phyloP scores from a whole-genome alignment of 352 stramenopile species.

The Peronospora destructor region DNA sequence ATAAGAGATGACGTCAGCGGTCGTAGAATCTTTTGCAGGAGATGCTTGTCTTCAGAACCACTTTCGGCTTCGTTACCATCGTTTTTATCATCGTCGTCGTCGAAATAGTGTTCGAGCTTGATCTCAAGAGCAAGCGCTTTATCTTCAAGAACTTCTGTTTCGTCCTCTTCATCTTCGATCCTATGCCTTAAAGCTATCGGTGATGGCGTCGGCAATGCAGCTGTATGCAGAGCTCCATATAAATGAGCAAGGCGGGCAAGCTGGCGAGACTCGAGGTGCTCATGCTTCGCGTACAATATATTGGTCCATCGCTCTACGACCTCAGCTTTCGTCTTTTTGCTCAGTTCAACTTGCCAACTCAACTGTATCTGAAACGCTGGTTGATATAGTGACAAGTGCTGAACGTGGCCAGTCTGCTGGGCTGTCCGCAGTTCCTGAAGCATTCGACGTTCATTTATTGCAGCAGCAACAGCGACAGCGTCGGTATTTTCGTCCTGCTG shows the following conservation, averaged over 20 bases:
- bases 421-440: constrained; percentile 46
- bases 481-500: constrained; percentile 18
- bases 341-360: constrained; percentile 16
- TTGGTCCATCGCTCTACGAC: constrained; percentile 33
- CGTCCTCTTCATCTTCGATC: constrained; percentile 11
- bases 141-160: constrained; percentile 15
- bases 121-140: constrained; percentile 39
- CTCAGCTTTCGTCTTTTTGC: constrained; percentile 4
- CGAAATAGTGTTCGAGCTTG: constrained; percentile 61
- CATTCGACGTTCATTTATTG: constrained; percentile 33
- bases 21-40: constrained; percentile 41
- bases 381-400: constrained; percentile 47
- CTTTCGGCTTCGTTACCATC: constrained; percentile 1
- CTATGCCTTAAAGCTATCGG: constrained; percentile 1
- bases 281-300: constrained; percentile 53
- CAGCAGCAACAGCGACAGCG: constrained; percentile 21
- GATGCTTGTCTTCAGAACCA: constrained; percentile 21
- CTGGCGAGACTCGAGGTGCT: constrained; percentile 49
- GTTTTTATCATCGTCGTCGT: constrained; percentile 29
- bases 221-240: constrained; percentile 42
- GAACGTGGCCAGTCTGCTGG: constrained; percentile 48
- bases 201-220: constrained; percentile 26
- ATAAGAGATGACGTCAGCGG: constrained; percentile 45
- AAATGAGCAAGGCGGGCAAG: constrained; percentile 49
- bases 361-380: constrained; percentile 51